Evolutionary conservation across 1,284 basidiomycete genomes (phyloP).

Genomic region (Taiwanofungus camphoratus): DNA sequence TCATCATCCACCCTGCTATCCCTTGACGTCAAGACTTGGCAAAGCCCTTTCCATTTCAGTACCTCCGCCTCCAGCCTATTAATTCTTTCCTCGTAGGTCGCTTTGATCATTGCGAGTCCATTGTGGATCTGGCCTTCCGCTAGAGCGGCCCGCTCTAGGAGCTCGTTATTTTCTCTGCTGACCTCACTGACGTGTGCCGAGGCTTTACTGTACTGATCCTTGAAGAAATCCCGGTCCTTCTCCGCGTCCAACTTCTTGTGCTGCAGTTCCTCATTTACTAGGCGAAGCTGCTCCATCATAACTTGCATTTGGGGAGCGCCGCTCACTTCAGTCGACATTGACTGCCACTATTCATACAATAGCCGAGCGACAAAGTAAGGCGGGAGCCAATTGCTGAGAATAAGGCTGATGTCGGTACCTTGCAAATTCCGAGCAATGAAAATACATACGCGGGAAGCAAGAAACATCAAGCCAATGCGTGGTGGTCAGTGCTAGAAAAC

Average conservation of each 20-base stretch:
- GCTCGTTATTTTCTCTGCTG: conserved; percentile 42
- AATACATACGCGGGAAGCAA: no score
- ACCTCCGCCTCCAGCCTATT: conserved; percentile 43
- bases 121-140: conserved; percentile 46
- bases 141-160: conserved; percentile 43
- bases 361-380: no score
- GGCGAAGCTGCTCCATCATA: conserved; percentile 16
- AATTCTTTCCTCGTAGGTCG: conserved; percentile 39
- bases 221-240: conserved; percentile 23
- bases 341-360: no score
- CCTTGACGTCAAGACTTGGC: conserved; percentile 45
- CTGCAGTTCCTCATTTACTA: conserved; percentile 19
- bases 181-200: conserved; percentile 20
- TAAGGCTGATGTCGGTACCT: no score
- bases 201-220: conserved; percentile 21
- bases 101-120: conserved; percentile 45
- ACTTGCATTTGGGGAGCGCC: not conserved
- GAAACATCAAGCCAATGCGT: no score
- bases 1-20: conserved; percentile 54
- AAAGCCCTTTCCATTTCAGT: conserved; percentile 37
- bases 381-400: no score
- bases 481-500: no score
- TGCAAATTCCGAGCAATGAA: no score
- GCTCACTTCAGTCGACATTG: no score
- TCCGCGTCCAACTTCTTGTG: conserved; percentile 18